Conservation (phyloP, 805 yeast species). For the Ogataea nonfermentans region DNA sequence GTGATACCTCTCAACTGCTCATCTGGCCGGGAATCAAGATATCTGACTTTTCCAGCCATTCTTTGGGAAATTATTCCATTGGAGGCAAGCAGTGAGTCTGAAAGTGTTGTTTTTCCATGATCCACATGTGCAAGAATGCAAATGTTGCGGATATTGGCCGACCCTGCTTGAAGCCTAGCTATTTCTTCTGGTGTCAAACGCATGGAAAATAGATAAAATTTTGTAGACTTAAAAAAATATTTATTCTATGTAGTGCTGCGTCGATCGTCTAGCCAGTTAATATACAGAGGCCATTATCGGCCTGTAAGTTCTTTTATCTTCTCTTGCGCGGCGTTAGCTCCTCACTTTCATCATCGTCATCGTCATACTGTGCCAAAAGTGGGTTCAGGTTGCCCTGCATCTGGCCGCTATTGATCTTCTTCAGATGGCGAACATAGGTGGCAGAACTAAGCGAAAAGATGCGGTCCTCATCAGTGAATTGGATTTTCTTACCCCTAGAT, state of each 20-base stretch:
- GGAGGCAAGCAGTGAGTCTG: constrained; percentile 89
- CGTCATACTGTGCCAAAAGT: constrained; percentile 15
- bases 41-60: constrained; percentile 93
- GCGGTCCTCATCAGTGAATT: constrained; percentile 71
- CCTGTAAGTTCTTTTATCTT: constrained; percentile 8
- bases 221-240: constrained; percentile 5
- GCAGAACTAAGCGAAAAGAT: constrained; percentile 76
- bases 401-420: constrained; percentile 41
- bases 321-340: constrained; percentile 22
- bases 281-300: not conserved
- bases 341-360: constrained; percentile 25
- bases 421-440: constrained; percentile 61
- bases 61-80: constrained; percentile 95
- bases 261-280: constrained; percentile 4
- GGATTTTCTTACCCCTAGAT: constrained; percentile 45
- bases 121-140: constrained; percentile 98
- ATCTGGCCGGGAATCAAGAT: constrained; percentile 89
- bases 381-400: constrained; percentile 16
- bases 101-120: constrained; percentile 94
- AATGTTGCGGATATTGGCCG: constrained; percentile 75
- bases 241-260: constrained; percentile 5
- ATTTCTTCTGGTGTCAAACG: constrained; percentile 65
- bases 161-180: constrained; percentile 63
- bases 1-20: constrained; percentile 96
- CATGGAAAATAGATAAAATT: constrained; percentile 29